Evolutionary conservation across 176 grass and related monocot species (phyloP).

Genomic region (Eleusine coracana): DNA sequence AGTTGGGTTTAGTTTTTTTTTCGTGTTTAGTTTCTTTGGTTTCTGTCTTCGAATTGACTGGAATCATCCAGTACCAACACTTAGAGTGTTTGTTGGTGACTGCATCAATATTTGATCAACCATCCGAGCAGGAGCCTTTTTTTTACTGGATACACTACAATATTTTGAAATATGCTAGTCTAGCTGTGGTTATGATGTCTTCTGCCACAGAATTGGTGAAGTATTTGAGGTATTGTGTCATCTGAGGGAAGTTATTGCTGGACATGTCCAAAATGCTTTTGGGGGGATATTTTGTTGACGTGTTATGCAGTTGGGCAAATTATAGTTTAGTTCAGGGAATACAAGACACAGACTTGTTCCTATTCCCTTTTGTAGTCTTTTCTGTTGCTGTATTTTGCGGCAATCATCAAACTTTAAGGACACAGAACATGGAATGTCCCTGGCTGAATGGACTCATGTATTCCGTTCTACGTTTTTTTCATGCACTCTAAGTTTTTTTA

Average conservation of each 20-base stretch:
- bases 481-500: too few relatives aligned
- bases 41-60: background rate
- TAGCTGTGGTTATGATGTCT: background rate
- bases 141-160: background rate
- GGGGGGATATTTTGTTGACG: background rate
- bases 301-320: background rate
- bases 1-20: background rate
- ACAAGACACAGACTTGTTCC: background rate
- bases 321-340: background rate
- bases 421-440: background rate
- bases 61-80: background rate
- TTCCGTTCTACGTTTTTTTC: too few relatives aligned
- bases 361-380: background rate
- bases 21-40: background rate
- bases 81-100: slow-evolving; percentile 6
- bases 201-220: background rate
- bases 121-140: slow-evolving; percentile 8
- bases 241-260: background rate
- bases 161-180: background rate
- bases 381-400: background rate
- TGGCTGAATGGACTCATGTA: background rate
- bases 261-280: background rate
- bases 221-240: background rate
- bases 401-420: background rate
- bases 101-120: background rate